phyloP scores from a whole-genome alignment of 495 filamentous ascomycete genomes.

The Hypoxylon subgilvum region DNA sequence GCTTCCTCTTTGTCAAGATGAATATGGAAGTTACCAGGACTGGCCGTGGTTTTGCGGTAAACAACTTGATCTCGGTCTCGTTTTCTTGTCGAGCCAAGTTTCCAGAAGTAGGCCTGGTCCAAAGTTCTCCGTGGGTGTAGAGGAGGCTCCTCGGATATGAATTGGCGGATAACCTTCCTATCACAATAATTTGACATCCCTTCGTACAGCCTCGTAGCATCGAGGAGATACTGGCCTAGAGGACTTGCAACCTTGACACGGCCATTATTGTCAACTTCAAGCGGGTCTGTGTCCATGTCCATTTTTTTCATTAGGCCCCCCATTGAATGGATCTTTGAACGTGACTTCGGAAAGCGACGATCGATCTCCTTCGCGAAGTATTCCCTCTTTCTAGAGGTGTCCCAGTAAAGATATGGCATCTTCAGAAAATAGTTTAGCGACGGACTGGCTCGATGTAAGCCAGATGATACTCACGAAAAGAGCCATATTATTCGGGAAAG shows the following conservation, averaged over 20 bases:
- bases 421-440: conserved; percentile 43
- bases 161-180: conserved; percentile 64
- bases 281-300: neutral
- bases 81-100: conserved; percentile 61
- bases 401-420: conserved; percentile 76
- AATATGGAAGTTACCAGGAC: conserved; percentile 36
- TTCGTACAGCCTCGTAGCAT: conserved; percentile 48
- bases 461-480: conserved; percentile 43
- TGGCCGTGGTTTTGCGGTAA: conserved; percentile 55
- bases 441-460: neutral
- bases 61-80: conserved; percentile 74
- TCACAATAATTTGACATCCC: conserved; percentile 55
- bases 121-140: conserved; percentile 73
- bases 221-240: conserved; percentile 45
- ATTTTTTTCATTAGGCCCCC: neutral
- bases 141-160: conserved; percentile 61
- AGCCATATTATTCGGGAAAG: conserved; percentile 44
- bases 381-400: conserved; percentile 50
- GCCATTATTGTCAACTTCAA: conserved; percentile 22
- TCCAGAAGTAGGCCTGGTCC: conserved; percentile 72
- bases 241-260: conserved; percentile 42
- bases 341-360: conserved; percentile 25
- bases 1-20: conserved; percentile 2
- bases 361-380: conserved; percentile 47
- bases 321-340: neutral